Evolutionary conservation across 352 stramenopile species (phyloP).

Genomic region (Globisporangium nodosum): DNA sequence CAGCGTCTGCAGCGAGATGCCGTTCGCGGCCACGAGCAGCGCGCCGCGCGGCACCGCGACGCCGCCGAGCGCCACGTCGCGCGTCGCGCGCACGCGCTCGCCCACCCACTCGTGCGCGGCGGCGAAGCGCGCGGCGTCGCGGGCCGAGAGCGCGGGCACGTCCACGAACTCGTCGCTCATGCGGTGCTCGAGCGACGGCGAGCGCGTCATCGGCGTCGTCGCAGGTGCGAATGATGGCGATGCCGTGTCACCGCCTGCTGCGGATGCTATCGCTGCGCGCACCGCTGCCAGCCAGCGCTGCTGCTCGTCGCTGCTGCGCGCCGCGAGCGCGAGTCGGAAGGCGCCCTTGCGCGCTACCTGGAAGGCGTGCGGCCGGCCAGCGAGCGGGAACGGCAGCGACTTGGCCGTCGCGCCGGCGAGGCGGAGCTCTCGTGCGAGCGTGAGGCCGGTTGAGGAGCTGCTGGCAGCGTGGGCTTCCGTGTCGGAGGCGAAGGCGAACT

Average conservation of each 20-base stretch:
- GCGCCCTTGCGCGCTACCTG: constrained; percentile 29
- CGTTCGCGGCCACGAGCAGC: constrained; percentile 56
- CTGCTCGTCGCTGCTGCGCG: constrained; percentile 40
- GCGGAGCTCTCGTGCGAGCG: constrained; percentile 35
- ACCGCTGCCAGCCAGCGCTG: constrained; percentile 41
- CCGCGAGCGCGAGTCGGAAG: constrained; percentile 34
- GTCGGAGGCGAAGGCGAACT: constrained; percentile 23
- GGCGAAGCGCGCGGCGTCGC: constrained; percentile 26
- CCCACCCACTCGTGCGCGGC: constrained; percentile 46
- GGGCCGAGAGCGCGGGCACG: constrained; percentile 20
- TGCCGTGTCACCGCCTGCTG: background rate
- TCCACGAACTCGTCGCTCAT: constrained; percentile 23
- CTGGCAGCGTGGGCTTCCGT: background rate
- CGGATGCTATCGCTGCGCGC: constrained; percentile 2
- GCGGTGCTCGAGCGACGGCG: constrained; percentile 15
- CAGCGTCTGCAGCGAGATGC: constrained; percentile 56
- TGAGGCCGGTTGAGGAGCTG: constrained; percentile 31
- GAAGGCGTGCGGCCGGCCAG: constrained; percentile 46
- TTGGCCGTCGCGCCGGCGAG: constrained; percentile 22
- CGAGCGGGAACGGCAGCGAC: constrained; percentile 44
- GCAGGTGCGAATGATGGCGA: background rate
- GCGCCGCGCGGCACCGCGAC: constrained; percentile 39
- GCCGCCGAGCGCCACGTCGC: constrained; percentile 23
- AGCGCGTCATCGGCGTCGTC: background rate
- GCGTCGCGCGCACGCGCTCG: constrained; percentile 42